Conservation (phyloP, 1,139 yeast species). For the Wickerhamomyces sp. region DNA sequence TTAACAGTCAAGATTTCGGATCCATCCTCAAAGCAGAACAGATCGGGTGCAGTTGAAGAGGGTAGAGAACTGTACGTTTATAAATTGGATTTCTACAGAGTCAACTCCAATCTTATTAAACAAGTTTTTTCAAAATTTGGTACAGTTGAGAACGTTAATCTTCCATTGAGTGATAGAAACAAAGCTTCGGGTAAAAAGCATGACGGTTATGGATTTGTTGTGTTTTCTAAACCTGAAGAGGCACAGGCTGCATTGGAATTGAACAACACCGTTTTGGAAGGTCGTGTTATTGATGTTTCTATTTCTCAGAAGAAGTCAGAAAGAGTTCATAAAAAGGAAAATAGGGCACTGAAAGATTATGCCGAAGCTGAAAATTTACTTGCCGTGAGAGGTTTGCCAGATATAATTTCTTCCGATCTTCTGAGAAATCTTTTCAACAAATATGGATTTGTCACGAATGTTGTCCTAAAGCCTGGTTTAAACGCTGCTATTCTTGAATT, state of each 20-base stretch:
- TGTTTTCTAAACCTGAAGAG: slow-evolving; percentile 35
- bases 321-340: slow-evolving; percentile 25
- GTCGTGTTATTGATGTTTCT: slow-evolving; percentile 39
- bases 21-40: slow-evolving; percentile 36
- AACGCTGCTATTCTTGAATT: slow-evolving; percentile 53
- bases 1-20: slow-evolving; percentile 56
- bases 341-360: slow-evolving; percentile 22
- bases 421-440: slow-evolving; percentile 31
- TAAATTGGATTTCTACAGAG: slow-evolving; percentile 42
- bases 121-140: slow-evolving; percentile 39
- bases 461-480: slow-evolving; percentile 44
- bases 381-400: slow-evolving; percentile 41
- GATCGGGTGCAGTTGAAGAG: slow-evolving; percentile 43
- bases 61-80: slow-evolving; percentile 51
- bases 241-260: slow-evolving; percentile 37
- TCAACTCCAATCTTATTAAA: slow-evolving; percentile 26
- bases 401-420: slow-evolving; percentile 41
- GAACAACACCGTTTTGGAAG: slow-evolving; percentile 35
- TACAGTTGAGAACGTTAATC: slow-evolving; percentile 40
- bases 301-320: slow-evolving; percentile 34
- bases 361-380: slow-evolving; percentile 28
- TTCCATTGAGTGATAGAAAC: slow-evolving; percentile 40
- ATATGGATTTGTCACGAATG: slow-evolving; percentile 35
- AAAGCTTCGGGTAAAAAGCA: slow-evolving; percentile 29
- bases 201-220: slow-evolving; percentile 56